A percentile compares a stretch with the other conserved stretches of the same genome.
phyloP scores from a whole-genome alignment of 805 yeast species.

The Sungouiozyma intestinalis region DNA sequence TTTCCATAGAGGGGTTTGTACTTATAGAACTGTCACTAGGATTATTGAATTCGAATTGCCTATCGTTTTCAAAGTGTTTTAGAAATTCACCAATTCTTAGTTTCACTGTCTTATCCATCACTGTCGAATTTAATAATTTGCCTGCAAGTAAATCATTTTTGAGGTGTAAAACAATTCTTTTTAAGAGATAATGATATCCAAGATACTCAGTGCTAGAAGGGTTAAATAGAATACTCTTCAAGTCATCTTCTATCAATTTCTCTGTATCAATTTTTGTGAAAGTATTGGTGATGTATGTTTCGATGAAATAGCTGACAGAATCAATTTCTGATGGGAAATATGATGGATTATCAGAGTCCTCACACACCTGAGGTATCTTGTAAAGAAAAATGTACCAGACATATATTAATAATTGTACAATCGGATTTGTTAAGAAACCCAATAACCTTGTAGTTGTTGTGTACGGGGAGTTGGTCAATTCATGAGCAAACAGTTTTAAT shows the following conservation, averaged over 20 bases:
- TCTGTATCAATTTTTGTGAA: slow-evolving; percentile 10
- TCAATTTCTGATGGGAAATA: slow-evolving; percentile 3
- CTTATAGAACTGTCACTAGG: neutral
- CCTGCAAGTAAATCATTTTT: slow-evolving; percentile 10
- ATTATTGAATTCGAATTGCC: neutral
- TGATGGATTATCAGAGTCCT: neutral
- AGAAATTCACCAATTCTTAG: slow-evolving; percentile 7
- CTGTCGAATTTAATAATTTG: slow-evolving; percentile 7
- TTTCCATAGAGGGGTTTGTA: neutral
- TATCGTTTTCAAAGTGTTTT: slow-evolving; percentile 1
- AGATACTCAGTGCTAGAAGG: slow-evolving; percentile 6
- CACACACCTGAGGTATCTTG: slow-evolving; percentile 1
- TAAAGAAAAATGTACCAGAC: slow-evolving; percentile 14
- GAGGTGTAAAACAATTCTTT: slow-evolving; percentile 6
- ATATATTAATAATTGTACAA: slow-evolving; percentile 15
- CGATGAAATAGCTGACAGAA: slow-evolving; percentile 10
- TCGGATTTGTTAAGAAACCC: slow-evolving; percentile 12
- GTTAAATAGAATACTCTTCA: slow-evolving; percentile 10
- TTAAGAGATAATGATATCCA: slow-evolving; percentile 11
- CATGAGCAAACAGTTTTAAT: slow-evolving; percentile 9
- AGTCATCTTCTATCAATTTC: slow-evolving; percentile 8
- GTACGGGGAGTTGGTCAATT: slow-evolving; percentile 3
- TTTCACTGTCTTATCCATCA: slow-evolving; percentile 6
- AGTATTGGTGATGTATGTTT: slow-evolving; percentile 9
- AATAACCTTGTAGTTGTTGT: slow-evolving; percentile 6